These are phyloP conservation scores for Populus deltoides DNA, from an alignment of 345 rosid genomes.

Conservation along the genomic window DNA sequence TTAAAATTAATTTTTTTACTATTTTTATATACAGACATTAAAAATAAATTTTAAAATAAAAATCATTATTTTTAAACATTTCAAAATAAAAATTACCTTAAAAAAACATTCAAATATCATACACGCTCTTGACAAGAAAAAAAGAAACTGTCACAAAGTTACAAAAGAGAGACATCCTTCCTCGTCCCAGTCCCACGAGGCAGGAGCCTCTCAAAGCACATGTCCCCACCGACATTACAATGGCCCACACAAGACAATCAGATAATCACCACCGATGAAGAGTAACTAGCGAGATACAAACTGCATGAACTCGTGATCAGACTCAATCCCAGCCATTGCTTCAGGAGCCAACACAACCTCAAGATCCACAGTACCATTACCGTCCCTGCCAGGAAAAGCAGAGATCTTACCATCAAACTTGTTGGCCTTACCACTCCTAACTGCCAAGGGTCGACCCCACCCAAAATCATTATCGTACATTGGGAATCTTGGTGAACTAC, in stretches of 20 bases:
- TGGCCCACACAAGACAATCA: not conserved
- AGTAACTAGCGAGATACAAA: constrained; percentile 32
- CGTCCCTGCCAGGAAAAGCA: constrained; percentile 87
- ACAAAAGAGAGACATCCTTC: not conserved
- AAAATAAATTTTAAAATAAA: no score
- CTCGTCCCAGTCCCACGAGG: not conserved
- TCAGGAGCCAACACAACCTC: constrained; percentile 82
- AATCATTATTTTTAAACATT: no score
- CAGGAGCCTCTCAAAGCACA: not conserved
- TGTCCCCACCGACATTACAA: not conserved
- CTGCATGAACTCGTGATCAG: constrained; percentile 72
- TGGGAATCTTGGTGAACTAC: constrained; percentile 89
- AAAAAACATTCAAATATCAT: no score
- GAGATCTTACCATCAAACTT: constrained; percentile 97
- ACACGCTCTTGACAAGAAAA: no score
- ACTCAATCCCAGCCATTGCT: constrained; percentile 74
- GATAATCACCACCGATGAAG: not conserved
- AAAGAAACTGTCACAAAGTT: no score
- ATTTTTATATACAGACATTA: no score
- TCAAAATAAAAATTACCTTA: no score
- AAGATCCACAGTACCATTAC: constrained; percentile 72
- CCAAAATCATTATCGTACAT: constrained; percentile 96
- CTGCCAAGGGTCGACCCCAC: constrained; percentile 89
- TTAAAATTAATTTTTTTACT: no score
- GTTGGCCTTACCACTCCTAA: constrained; percentile 80